These are phyloP conservation scores for Phytophthora megakarya DNA, from an alignment of 352 stramenopile genomes.

Conservation along the genomic window DNA sequence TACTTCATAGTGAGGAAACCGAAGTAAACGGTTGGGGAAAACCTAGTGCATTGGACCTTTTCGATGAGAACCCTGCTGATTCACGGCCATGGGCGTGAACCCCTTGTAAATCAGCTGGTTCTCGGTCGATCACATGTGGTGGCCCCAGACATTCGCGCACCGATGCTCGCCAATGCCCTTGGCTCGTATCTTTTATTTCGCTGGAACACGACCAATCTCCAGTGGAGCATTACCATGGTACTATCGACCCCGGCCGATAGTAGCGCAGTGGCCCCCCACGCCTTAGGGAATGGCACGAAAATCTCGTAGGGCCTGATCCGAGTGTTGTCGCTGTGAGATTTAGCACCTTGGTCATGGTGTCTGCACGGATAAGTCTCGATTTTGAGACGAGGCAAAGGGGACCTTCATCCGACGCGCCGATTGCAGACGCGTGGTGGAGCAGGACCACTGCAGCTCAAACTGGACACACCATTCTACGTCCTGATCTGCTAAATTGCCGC, in stretches of 20 bases:
- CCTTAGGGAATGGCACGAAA: slow-evolving; percentile 8
- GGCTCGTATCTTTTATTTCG: slow-evolving; percentile 5
- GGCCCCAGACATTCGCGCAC: not conserved
- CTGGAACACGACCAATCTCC: slow-evolving; percentile 6
- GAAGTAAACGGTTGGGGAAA: too few relatives aligned
- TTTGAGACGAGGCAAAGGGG: not conserved
- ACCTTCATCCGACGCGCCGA: not conserved
- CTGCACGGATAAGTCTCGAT: not conserved
- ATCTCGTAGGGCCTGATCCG: not conserved
- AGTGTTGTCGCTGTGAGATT: not conserved
- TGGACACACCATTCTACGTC: not conserved
- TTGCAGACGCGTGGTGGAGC: not conserved
- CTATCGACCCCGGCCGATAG: slow-evolving; percentile 4
- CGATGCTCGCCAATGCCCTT: not conserved
- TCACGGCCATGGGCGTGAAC: not conserved
- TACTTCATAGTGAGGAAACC: too few relatives aligned
- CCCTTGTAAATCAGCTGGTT: not conserved
- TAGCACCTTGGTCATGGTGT: slow-evolving; percentile 6
- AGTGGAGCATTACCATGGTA: slow-evolving; percentile 6
- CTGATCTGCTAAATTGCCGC: too few relatives aligned
- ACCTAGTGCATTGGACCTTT: not conserved
- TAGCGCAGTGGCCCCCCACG: slow-evolving; percentile 4
- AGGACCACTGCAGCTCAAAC: not conserved
- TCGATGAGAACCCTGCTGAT: not conserved
- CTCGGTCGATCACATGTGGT: not conserved